Conservation (phyloP, 768 basidiomycete genomes). For the Calvatia gigantea region DNA sequence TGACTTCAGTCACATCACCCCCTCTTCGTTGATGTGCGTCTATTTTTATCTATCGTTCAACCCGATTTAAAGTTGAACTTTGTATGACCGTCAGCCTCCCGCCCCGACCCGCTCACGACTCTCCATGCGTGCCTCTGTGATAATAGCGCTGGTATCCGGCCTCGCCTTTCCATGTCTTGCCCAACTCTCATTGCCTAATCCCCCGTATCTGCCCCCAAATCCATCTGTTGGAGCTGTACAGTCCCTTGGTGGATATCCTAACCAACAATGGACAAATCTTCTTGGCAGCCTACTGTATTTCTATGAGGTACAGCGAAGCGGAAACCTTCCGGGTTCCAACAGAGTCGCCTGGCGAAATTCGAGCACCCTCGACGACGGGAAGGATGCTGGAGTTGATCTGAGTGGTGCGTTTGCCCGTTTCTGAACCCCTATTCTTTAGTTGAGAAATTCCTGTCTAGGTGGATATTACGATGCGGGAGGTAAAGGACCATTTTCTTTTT, state of each 20-base stretch:
- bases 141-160: conserved; percentile 21
- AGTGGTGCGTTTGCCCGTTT: conserved; percentile 39
- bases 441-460: conserved; percentile 20
- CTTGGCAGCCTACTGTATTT: conserved; percentile 83
- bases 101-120: conserved; percentile 14
- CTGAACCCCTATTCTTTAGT: background rate
- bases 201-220: conserved; percentile 62
- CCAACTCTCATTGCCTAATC: conserved; percentile 62
- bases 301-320: conserved; percentile 89
- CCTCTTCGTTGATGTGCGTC: background rate
- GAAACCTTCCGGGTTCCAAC: conserved; percentile 61
- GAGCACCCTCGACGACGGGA: conserved; percentile 73
- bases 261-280: conserved; percentile 78
- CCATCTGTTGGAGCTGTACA: conserved; percentile 50
- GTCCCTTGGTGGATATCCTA: conserved; percentile 48
- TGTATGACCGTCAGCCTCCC: conserved; percentile 13
- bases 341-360: conserved; percentile 88
- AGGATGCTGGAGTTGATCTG: conserved; percentile 69
- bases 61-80: conserved; percentile 18
- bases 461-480: conserved; percentile 95
- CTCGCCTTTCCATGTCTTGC: conserved; percentile 28
- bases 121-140: conserved; percentile 22
- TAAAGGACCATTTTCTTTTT: conserved; percentile 25
- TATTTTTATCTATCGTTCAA: background rate
- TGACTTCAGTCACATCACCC: background rate